These are phyloP conservation scores for Aegilops tauschii DNA, from an alignment of 176 grass and related monocot genomes.

Conservation along the genomic window DNA sequence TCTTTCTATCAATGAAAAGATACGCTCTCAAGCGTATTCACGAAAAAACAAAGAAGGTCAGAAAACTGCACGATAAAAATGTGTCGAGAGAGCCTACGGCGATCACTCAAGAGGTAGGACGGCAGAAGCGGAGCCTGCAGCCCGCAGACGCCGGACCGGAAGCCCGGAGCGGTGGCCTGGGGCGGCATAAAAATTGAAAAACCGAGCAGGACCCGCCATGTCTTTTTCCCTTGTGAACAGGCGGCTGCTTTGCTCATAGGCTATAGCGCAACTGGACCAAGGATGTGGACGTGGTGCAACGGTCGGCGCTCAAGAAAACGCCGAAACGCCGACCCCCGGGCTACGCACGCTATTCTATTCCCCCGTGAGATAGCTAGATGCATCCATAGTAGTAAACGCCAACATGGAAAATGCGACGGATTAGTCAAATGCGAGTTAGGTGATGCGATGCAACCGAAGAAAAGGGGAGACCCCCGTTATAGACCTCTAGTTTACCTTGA, in stretches of 20 bases:
- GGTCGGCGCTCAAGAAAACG: conserved; percentile 33
- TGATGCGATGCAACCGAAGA: not conserved
- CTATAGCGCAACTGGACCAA: conserved; percentile 9
- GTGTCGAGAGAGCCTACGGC: too few relatives aligned
- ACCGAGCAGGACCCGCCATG: not conserved
- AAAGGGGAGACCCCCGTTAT: not conserved
- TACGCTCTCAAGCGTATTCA: too few relatives aligned
- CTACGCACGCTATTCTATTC: not conserved
- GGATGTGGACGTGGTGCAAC: conserved; percentile 41
- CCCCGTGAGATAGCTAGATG: not conserved
- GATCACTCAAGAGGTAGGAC: not conserved
- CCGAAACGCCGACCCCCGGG: not conserved
- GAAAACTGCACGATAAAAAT: not conserved
- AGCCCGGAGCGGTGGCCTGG: not conserved
- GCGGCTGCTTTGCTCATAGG: not conserved
- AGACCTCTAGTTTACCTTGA: not conserved
- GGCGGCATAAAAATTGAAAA: conserved; percentile 34
- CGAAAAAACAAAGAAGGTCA: too few relatives aligned
- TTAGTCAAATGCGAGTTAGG: conserved; percentile 40
- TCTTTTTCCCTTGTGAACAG: not conserved
- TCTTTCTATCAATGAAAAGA: too few relatives aligned
- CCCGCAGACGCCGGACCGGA: not conserved
- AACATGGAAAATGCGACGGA: not conserved
- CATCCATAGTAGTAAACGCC: conserved; percentile 17
- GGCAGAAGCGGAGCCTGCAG: not conserved